phyloP scores from a whole-genome alignment of 371 early-diverging fungal genomes.

The Actinomucor elegans region DNA sequence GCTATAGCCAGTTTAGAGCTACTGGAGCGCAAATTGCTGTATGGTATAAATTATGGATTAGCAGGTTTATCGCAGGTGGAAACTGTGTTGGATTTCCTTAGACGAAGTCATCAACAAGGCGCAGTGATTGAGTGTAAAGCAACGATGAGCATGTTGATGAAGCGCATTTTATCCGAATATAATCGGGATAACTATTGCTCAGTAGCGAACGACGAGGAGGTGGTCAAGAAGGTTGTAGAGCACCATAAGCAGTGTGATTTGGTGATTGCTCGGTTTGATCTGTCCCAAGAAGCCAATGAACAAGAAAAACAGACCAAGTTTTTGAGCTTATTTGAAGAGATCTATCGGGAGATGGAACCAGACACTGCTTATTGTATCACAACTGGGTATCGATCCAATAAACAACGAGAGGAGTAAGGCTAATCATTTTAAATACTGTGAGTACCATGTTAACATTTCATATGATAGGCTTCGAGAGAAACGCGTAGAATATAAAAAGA shows the following conservation, averaged over 20 bases:
- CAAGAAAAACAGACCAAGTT: constrained; percentile 4
- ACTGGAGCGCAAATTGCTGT: constrained; percentile 48
- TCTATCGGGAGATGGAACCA: constrained; percentile 22
- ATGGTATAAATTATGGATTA: constrained; percentile 31
- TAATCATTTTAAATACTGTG: too few species aligned
- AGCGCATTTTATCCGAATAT: constrained; percentile 4
- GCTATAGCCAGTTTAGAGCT: constrained; percentile 69
- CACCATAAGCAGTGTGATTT: constrained; percentile 14
- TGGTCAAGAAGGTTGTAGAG: constrained; percentile 18
- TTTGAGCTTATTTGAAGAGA: constrained; percentile 6
- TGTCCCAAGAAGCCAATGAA: constrained; percentile 18
- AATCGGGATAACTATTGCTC: constrained; percentile 13
- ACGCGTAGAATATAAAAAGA: constrained; percentile 22
- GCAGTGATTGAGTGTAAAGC: constrained; percentile 21
- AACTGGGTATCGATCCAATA: constrained; percentile 25
- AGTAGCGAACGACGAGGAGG: constrained; percentile 13
- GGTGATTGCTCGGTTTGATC: constrained; percentile 17
- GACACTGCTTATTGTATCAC: constrained; percentile 26
- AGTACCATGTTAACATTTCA: too few species aligned
- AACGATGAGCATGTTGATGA: constrained; percentile 8
- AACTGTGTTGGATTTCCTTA: constrained; percentile 21
- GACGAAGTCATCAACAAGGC: constrained; percentile 6
- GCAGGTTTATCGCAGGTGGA: constrained; percentile 20
- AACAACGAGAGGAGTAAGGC: constrained; percentile 18
- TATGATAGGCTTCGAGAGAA: constrained; percentile 26